These are phyloP conservation scores for Diutina sp. DNA, from an alignment of 1,139 yeast species.

Conservation along the genomic window DNA sequence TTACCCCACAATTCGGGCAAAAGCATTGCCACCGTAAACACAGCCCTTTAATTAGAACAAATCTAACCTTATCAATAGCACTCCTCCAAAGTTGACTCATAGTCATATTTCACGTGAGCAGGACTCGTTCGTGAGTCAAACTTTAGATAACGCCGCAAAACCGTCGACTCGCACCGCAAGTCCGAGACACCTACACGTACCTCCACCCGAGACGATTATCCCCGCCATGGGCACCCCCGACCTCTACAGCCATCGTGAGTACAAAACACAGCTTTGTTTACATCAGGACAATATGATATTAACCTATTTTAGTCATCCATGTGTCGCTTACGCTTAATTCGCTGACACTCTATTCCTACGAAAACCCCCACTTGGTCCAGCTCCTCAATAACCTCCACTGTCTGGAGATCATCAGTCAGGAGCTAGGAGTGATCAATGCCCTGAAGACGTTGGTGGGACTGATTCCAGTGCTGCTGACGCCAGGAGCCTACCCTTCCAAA, in stretches of 20 bases:
- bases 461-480: conserved; percentile 14
- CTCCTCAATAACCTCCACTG: conserved; percentile 31
- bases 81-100: no score
- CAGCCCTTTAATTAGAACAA: neutral
- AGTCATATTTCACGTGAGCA: no score
- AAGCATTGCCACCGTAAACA: neutral
- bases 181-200: neutral
- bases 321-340: conserved; percentile 40
- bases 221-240: conserved; percentile 12
- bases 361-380: conserved; percentile 29
- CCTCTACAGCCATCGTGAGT: conserved; percentile 22
- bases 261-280: neutral
- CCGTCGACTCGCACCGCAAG: neutral
- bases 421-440: conserved; percentile 39
- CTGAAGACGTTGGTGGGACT: conserved; percentile 32
- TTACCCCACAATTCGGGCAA: neutral
- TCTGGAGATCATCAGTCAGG: conserved; percentile 42
- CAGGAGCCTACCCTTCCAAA: conserved; percentile 14
- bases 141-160: neutral
- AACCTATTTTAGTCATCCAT: conserved; percentile 18
- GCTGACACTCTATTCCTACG: conserved; percentile 43
- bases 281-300: no score
- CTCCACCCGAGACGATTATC: neutral
- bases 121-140: no score
- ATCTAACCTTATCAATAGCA: no score